phyloP scores from a whole-genome alignment of 225 moss, liverwort and hornwort genomes.

The Bryum argenteum region DNA sequence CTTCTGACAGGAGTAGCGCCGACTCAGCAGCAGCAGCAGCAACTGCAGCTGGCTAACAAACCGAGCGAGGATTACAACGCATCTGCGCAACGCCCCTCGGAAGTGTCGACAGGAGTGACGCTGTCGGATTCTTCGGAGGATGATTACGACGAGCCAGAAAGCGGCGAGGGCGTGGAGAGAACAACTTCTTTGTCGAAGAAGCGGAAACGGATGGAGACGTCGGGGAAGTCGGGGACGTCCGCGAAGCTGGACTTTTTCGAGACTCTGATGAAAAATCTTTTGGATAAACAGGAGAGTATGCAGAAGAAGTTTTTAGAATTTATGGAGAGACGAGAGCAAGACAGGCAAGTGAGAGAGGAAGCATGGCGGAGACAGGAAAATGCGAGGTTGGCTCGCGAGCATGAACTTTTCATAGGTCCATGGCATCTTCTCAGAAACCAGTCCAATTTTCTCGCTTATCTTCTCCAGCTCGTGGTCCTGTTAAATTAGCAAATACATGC shows the following conservation, averaged over 20 bases:
- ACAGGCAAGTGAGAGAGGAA: slow-evolving; percentile 79
- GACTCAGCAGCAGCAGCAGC: slow-evolving; percentile 13
- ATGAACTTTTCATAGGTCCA: slow-evolving; percentile 47
- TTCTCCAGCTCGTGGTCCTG: too few species aligned
- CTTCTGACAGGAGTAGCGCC: slow-evolving; percentile 55
- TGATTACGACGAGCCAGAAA: slow-evolving; percentile 78
- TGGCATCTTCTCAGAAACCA: too few species aligned
- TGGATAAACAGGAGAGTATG: slow-evolving; percentile 98
- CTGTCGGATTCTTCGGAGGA: slow-evolving; percentile 93
- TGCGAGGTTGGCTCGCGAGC: slow-evolving; percentile 70
- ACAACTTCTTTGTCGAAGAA: slow-evolving; percentile 62
- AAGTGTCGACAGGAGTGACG: slow-evolving; percentile 79
- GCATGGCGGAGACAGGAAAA: slow-evolving; percentile 90
- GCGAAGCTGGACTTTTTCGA: slow-evolving; percentile 72
- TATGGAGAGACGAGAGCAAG: slow-evolving; percentile 93
- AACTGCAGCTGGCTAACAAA: slow-evolving; percentile 10
- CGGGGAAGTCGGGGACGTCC: slow-evolving; percentile 39
- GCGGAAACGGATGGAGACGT: slow-evolving; percentile 62
- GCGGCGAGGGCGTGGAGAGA: slow-evolving; percentile 70
- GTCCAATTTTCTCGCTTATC: too few species aligned
- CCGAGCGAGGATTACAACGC: slow-evolving; percentile 60
- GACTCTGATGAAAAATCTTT: slow-evolving; percentile 74
- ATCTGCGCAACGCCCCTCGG: slow-evolving; percentile 75
- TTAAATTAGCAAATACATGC: too few species aligned
- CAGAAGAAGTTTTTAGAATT: slow-evolving; percentile 87